Evolutionary conservation across 2,329 filamentous ascomycete species (phyloP).

Genomic region (Fusarium metavorans): DNA sequence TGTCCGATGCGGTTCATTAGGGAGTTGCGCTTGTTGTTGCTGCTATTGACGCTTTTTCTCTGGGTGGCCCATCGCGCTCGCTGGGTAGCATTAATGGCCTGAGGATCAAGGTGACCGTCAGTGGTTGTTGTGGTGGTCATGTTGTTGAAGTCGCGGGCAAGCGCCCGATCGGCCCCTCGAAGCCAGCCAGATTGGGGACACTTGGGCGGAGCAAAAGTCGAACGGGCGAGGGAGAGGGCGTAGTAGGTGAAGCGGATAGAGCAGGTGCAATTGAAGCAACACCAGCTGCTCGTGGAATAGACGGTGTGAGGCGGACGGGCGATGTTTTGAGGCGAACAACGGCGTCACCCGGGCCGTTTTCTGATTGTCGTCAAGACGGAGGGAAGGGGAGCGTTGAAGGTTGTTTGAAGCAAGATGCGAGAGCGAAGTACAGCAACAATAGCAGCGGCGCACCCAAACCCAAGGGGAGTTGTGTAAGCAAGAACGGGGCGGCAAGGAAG

Average conservation of each 20-base stretch:
- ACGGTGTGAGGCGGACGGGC: conserved; percentile 11
- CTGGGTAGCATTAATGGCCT: conserved; percentile 64
- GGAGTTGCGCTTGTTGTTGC: conserved; percentile 82
- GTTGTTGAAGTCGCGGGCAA: conserved; percentile 52
- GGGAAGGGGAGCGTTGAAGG: conserved; percentile 36
- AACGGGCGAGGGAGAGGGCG: conserved; percentile 17
- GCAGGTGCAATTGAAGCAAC: conserved; percentile 43
- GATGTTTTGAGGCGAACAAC: conserved; percentile 17
- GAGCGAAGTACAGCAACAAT: conserved; percentile 15
- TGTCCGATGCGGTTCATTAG: conserved; percentile 82
- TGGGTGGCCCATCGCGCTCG: conserved; percentile 97
- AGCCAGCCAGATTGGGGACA: conserved; percentile 52
- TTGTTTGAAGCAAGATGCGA: conserved; percentile 39
- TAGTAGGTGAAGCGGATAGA: conserved; percentile 19
- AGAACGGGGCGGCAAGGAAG: conserved; percentile 42
- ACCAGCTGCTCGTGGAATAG: conserved; percentile 38
- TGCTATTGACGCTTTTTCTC: conserved; percentile 80
- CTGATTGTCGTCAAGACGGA: conserved; percentile 36
- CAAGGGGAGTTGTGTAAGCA: conserved; percentile 46
- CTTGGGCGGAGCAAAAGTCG: conserved; percentile 29
- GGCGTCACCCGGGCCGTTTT: conserved; percentile 37
- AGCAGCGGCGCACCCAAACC: background rate
- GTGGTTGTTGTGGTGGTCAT: conserved; percentile 51
- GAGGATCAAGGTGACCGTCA: conserved; percentile 43
- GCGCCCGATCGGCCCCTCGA: conserved; percentile 53